Evolutionary conservation across 2,329 filamentous ascomycete species (phyloP), one percentile per base, ranked within the genome.

Genomic region (Cladorrhinum sp.): DNA sequence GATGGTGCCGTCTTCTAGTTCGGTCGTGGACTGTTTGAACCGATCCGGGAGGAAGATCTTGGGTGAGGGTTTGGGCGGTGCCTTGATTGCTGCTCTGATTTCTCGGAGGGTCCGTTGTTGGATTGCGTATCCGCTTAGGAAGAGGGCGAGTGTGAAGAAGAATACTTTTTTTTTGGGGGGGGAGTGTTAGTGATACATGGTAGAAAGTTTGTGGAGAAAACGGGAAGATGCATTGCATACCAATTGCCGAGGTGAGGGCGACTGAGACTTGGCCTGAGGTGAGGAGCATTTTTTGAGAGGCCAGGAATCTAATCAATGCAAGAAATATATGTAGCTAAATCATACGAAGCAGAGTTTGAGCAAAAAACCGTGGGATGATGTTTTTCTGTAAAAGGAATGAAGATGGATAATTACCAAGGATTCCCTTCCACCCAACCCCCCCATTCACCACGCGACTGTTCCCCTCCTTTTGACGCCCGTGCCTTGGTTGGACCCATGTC

Each of bases 81-180:
- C 82, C 66, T 82, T 82, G 69, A 96, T 88, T 18, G 90, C 90
- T 59, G 81, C 79, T 69, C 94, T 90, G 30, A 97, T 82, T 68
- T 88, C 88, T 64, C 83, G 84, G 3, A 96, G 85, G 0, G 92
- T 95, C 68, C 91, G 86, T 74, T 97, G 93, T 71, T 97, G 93
- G 57, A 96, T 82, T 2, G 87, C 84, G 73, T 96, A 96, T 69
- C 93, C 93, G 56, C 90, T 92, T 30, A 96, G 80, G 74, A 97
- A 97, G 24, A 97, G 86, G 3, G 92, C 84, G 39, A 87, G 74
- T 2, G 92, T 96, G 75, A 91, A 96, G 24, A 90, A 73, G 65
- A 91, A 78, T 62, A 96, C 89, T 88, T 18, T 46, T 18, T 18
- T 18, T 46, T 20, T 18, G 3, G 10, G 4, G 4, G 36, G 7